Percentiles rank a stretch among this genome's conserved stretches.
Conservation (phyloP, 1,284 basidiomycete genomes). For the Phaffia rhodozyma region DNA sequence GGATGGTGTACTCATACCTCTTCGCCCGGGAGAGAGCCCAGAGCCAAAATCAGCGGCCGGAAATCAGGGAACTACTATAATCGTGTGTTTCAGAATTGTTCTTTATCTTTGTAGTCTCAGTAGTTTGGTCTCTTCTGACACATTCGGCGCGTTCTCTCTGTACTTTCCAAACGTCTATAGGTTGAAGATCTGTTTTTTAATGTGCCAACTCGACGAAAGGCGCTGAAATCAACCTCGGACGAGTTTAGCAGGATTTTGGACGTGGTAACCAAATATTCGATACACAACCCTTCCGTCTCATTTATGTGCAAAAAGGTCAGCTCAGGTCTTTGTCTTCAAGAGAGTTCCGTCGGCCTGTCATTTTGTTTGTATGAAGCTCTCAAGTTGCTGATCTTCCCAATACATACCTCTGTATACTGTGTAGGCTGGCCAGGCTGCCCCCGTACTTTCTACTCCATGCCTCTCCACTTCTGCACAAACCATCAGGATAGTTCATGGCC, state of each 20-base stretch:
- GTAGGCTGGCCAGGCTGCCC: conserved; percentile 55
- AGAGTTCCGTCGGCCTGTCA: background rate
- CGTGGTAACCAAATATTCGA: conserved; percentile 85
- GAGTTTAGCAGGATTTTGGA: conserved; percentile 88
- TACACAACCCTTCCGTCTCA: conserved; percentile 77
- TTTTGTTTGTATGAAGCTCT: conserved; percentile 1
- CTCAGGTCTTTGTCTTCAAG: background rate
- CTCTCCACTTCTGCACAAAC: conserved; percentile 54
- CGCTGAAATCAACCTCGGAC: conserved; percentile 73
- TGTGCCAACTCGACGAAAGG: conserved; percentile 68
- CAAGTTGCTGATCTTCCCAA: background rate
- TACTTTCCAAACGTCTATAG: conserved; percentile 35
- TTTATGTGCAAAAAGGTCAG: conserved; percentile 83
- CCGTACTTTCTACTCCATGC: conserved; percentile 73
- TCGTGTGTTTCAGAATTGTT: conserved; percentile 40
- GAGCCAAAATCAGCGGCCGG: conserved; percentile 85
- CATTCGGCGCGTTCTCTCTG: background rate
- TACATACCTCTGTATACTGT: background rate
- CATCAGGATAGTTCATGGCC: conserved; percentile 72
- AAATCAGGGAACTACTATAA: conserved; percentile 85
- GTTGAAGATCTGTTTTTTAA: conserved; percentile 96
- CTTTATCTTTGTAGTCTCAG: background rate
- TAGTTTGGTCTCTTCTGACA: background rate
- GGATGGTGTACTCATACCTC: conserved; percentile 57
- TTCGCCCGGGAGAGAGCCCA: conserved; percentile 52